Percentiles rank a stretch among this genome's conserved stretches.
Evolutionary conservation across 495 filamentous ascomycete species (phyloP).

Genomic region (Aspergillus cristatus): DNA sequence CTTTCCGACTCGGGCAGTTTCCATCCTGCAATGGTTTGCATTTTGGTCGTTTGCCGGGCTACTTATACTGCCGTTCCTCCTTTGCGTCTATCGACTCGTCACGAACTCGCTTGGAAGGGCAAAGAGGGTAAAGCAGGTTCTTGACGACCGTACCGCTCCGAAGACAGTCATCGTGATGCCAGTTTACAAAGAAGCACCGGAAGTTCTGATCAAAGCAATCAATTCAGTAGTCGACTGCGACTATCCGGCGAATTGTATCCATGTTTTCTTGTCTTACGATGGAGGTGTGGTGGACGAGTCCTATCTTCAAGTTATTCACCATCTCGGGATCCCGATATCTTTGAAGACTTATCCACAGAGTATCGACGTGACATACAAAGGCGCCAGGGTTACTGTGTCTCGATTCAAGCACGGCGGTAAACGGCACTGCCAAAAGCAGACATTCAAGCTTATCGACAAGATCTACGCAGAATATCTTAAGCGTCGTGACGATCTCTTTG

Average conservation of each 20-base stretch:
- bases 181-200: constrained; percentile 88
- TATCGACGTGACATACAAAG: constrained; percentile 81
- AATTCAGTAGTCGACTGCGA: constrained; percentile 92
- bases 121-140: constrained; percentile 70
- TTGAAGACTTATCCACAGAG: constrained; percentile 75
- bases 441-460: constrained; percentile 90
- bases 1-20: constrained; percentile 59
- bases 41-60: constrained; percentile 90
- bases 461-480: constrained; percentile 86
- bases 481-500: constrained; percentile 85
- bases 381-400: constrained; percentile 80
- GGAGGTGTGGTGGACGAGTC: constrained; percentile 81
- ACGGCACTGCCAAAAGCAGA: constrained; percentile 84
- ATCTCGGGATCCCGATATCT: constrained; percentile 73
- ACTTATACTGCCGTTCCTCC: constrained; percentile 81
- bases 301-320: constrained; percentile 81
- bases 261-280: constrained; percentile 95
- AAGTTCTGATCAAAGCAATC: constrained; percentile 76
- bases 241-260: constrained; percentile 86
- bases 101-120: constrained; percentile 75
- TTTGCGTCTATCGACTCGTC: constrained; percentile 84
- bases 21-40: constrained; percentile 83
- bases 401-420: constrained; percentile 93
- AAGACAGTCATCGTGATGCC: constrained; percentile 98
- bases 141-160: constrained; percentile 79